Evolutionary conservation across 805 yeast species (phyloP).

Genomic region (Myxozyma mucilagina): DNA sequence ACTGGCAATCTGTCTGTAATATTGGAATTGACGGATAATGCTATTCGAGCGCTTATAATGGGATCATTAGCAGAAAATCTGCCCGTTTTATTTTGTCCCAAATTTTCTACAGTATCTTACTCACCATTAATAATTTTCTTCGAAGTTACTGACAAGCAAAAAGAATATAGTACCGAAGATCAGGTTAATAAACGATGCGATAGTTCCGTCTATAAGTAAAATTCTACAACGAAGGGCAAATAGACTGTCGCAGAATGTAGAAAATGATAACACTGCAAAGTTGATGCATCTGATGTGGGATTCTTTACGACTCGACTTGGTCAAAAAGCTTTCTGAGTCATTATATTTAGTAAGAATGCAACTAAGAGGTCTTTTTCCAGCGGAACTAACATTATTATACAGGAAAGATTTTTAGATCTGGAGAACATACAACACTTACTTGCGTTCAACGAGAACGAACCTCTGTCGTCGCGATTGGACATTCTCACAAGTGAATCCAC

Average conservation of each 20-base stretch:
- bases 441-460: background rate
- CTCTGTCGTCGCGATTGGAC: background rate
- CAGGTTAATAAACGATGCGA: background rate
- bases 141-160: background rate
- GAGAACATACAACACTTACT: background rate
- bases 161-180: conserved; percentile 3
- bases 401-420: conserved; percentile 11
- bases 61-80: conserved; percentile 11
- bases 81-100: conserved; percentile 19
- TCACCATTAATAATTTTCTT: background rate
- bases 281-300: background rate
- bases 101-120: conserved; percentile 3
- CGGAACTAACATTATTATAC: background rate
- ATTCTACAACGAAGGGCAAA: conserved; percentile 7
- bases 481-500: conserved; percentile 1
- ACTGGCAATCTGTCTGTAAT: background rate
- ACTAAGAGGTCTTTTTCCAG: background rate
- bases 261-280: background rate
- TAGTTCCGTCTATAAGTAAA: conserved; percentile 6
- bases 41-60: conserved; percentile 6
- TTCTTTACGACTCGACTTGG: background rate
- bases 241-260: background rate
- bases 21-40: conserved; percentile 4
- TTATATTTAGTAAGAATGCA: background rate
- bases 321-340: background rate